phyloP scores from a whole-genome alignment of 768 basidiomycete species.

The Agaricus subrufescens region DNA sequence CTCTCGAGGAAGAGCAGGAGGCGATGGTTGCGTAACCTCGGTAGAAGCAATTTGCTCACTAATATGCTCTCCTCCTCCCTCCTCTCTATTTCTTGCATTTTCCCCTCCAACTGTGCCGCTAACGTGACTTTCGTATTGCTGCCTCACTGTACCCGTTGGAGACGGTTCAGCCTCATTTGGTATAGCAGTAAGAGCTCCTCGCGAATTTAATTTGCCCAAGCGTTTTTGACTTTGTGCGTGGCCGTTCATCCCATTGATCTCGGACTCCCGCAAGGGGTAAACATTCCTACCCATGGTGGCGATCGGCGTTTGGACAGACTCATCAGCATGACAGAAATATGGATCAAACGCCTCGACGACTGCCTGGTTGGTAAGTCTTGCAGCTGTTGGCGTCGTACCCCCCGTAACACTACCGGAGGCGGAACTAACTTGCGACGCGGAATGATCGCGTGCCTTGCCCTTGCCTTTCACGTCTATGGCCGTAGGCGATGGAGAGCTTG shows the following conservation, averaged over 20 bases:
- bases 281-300: background rate
- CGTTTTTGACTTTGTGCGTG: background rate
- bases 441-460: constrained; percentile 13
- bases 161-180: background rate
- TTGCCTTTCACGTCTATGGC: constrained; percentile 19
- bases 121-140: background rate
- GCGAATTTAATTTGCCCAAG: background rate
- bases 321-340: background rate
- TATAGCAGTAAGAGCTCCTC: background rate
- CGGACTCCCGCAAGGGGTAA: background rate
- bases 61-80: constrained; percentile 1
- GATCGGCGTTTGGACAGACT: constrained; percentile 10
- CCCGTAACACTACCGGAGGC: constrained; percentile 13
- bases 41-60: background rate
- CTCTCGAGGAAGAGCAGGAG: no score
- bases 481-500: background rate
- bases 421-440: background rate
- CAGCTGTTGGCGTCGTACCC: background rate
- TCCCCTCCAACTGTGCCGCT: background rate
- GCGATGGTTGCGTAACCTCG: no score
- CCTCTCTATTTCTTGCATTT: background rate
- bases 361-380: no score
- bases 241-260: background rate
- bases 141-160: constrained; percentile 5
- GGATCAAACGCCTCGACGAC: background rate